These are phyloP conservation scores for Pueraria montana DNA, from an alignment of 306 rosid species.

Conservation along the genomic window DNA sequence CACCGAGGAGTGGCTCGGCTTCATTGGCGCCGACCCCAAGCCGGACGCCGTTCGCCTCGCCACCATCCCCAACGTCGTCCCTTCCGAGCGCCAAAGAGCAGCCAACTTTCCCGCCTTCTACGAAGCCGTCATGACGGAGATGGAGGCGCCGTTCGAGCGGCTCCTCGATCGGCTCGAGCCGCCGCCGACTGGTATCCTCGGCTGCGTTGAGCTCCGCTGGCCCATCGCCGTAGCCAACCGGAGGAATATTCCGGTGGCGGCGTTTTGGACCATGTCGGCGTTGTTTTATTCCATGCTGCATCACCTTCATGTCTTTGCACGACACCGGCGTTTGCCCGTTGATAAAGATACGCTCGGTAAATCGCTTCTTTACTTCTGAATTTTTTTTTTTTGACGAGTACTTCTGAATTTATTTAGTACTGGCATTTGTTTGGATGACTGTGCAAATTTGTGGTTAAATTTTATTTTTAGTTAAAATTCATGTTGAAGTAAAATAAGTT, in stretches of 20 bases:
- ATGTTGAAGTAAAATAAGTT: too few relatives aligned
- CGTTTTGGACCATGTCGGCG: slow-evolving; percentile 64
- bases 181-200: slow-evolving; percentile 45
- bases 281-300: slow-evolving; percentile 43
- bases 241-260: slow-evolving; percentile 56
- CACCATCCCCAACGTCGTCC: slow-evolving; percentile 64
- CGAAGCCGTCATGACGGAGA: slow-evolving; percentile 53
- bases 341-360: slow-evolving; percentile 25
- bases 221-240: slow-evolving; percentile 39
- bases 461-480: too few relatives aligned
- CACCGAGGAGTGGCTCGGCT: slow-evolving; percentile 67
- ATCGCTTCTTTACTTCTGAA: neutral
- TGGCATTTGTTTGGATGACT: too few relatives aligned
- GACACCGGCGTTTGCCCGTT: neutral
- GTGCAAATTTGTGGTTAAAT: too few relatives aligned
- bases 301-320: slow-evolving; percentile 35
- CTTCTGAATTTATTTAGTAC: too few relatives aligned
- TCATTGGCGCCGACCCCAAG: slow-evolving; percentile 52
- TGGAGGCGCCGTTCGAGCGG: slow-evolving; percentile 61
- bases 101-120: slow-evolving; percentile 42
- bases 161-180: slow-evolving; percentile 58
- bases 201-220: slow-evolving; percentile 53
- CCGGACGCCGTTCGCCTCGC: slow-evolving; percentile 54
- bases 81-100: slow-evolving; percentile 50
- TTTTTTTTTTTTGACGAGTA: too few relatives aligned